Base-by-base conservation (phyloP, 257 asterid species). In the Dorcoceras hygrometricum region DNA sequence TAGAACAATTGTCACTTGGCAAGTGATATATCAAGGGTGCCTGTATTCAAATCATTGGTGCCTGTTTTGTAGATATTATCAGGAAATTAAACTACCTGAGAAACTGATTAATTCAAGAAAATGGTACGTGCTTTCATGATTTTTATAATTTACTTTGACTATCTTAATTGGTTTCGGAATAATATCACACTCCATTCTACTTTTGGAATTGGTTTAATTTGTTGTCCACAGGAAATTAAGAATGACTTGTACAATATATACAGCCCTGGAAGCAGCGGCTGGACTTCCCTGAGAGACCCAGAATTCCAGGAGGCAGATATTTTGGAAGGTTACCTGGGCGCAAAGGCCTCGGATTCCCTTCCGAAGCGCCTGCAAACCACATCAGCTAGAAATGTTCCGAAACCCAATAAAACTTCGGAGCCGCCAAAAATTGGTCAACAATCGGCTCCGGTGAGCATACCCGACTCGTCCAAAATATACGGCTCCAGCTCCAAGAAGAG, bases 301-400 rank as follows among this genome's bases (percentile, higher is more conserved):
- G 95, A 87, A 59, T 81, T 87, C 32, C 86, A 77, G 72, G 95
- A 87, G 70, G 79, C 66, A 58, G 91, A 82, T 25, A 36, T 82
- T 2, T 87, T 91, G 95, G 77, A 73, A 57, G 70, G 53, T 51
- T 20, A 69, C 46, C 54, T 54, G 8, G 60, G 43, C 54, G 56
- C 20, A 28, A 56, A 53, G 32, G 75, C 69, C 25, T 19, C 55
- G 3, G 61, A 65, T 57, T 8, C 43, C 19, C 48, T 29, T 63
- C 32, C 80, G 5, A 83, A 76, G 61, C 76, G 19, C 24, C 59
- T 70, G 14, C 73, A 83, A 8, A 36, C 10, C 5, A 63, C 69
- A 23, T 62, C 84, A 27, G 8, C 78, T 22, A 71, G 57, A 57
- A 75, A 62, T 76, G 82, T 79, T 9, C 89, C 82, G 5, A 72